A percentile compares a stretch with the other conserved stretches of the same genome.
Conservation (phyloP, 2,329 filamentous ascomycete genomes). For the Venturia nashicola region DNA sequence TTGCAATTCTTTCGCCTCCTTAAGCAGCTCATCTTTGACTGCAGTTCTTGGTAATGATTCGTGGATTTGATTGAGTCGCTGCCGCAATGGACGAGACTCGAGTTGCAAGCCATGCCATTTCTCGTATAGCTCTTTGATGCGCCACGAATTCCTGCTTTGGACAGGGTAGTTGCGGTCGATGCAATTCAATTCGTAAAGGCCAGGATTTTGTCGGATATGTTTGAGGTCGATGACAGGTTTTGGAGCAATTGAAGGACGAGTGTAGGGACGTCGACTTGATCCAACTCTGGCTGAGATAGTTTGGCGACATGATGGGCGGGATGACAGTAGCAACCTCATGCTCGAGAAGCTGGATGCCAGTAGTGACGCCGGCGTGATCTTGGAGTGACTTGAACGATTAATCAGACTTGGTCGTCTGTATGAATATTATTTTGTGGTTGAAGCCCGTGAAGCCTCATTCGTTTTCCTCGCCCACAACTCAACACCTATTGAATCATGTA, state of each 20-base stretch:
- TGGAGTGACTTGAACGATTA: not conserved
- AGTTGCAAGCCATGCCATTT: conserved; percentile 33
- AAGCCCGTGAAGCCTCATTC: not conserved
- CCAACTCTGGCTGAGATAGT: conserved; percentile 1
- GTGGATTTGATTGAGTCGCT: conserved; percentile 54
- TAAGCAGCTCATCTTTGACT: conserved; percentile 31
- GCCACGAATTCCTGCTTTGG: conserved; percentile 38
- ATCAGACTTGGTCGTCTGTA: no score
- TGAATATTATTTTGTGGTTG: not conserved
- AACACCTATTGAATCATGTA: not conserved
- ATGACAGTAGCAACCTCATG: not conserved
- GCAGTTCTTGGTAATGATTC: conserved; percentile 35
- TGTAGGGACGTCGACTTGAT: conserved; percentile 22
- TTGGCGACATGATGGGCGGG: conserved; percentile 2
- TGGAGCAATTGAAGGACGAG: conserved; percentile 58
- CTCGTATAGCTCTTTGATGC: conserved; percentile 37
- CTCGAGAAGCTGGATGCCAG: not conserved
- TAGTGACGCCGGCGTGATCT: not conserved
- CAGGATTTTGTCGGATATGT: conserved; percentile 76
- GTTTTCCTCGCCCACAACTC: no score
- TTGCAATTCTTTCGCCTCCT: conserved; percentile 55
- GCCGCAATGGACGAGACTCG: conserved; percentile 48
- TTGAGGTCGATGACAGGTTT: conserved; percentile 73
- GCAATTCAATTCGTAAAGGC: conserved; percentile 73
- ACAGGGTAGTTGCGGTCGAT: conserved; percentile 67